Conservation (phyloP, 805 yeast species). For the Metschnikowia peoriensis region DNA sequence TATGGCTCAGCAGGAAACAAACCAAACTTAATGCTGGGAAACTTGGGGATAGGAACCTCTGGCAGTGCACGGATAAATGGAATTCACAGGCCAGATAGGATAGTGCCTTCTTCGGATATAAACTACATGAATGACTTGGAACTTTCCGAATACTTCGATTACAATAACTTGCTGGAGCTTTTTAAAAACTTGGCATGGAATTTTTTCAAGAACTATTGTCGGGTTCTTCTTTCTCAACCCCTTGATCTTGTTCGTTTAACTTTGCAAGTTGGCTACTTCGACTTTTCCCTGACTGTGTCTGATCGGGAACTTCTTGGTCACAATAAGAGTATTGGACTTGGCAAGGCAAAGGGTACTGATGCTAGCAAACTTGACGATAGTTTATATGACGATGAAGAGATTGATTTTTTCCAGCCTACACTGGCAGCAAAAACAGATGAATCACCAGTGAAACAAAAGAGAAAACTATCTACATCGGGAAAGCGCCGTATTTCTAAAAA, state of each 20-base stretch:
- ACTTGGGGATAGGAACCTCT: constrained; percentile 8
- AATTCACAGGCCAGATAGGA: constrained; percentile 2
- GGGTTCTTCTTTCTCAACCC: constrained; percentile 76
- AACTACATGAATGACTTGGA: constrained; percentile 58
- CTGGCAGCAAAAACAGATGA: background rate
- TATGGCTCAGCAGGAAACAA: constrained; percentile 9
- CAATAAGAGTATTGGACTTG: background rate
- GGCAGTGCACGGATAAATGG: constrained; percentile 2
- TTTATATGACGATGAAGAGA: constrained; percentile 24
- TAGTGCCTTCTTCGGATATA: constrained; percentile 24
- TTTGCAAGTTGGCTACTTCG: constrained; percentile 75
- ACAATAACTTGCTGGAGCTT: constrained; percentile 54
- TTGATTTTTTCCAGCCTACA: constrained; percentile 36
- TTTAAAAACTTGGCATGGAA: constrained; percentile 56
- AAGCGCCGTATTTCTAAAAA: constrained; percentile 1
- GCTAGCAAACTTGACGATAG: constrained; percentile 2
- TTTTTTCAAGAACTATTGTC: constrained; percentile 65
- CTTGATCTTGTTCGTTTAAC: constrained; percentile 78
- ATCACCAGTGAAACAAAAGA: background rate
- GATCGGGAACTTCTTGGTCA: background rate
- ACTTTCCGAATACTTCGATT: constrained; percentile 63
- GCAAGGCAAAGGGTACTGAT: background rate
- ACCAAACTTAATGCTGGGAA: constrained; percentile 11
- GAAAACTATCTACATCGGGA: background rate
- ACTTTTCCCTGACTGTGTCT: constrained; percentile 13